Percentiles rank a stretch among this genome's conserved stretches.
These are phyloP conservation scores for Boeremia lycopersici DNA, from an alignment of 2,329 filamentous ascomycete genomes.

Conservation along the genomic window DNA sequence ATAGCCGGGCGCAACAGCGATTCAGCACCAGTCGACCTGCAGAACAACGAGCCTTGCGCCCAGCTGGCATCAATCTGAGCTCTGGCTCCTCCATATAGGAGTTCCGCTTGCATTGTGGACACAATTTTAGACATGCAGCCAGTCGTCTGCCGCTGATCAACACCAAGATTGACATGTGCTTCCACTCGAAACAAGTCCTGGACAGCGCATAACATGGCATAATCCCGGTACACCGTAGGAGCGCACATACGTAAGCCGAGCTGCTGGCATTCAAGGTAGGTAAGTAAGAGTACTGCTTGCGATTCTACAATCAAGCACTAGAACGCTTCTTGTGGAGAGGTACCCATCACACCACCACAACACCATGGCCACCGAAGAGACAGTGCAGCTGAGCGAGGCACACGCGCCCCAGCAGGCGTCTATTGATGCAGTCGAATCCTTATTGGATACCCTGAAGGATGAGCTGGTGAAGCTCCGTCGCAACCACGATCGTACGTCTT, in stretches of 20 bases:
- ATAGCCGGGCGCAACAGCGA: too few relatives aligned
- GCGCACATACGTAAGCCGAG: background rate
- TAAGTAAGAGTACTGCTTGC: background rate
- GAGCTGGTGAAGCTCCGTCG: constrained; percentile 43
- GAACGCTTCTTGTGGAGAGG: background rate
- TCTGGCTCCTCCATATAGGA: too few relatives aligned
- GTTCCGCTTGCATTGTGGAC: background rate
- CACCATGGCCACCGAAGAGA: constrained; percentile 47
- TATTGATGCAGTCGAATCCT: constrained; percentile 39
- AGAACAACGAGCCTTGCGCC: too few relatives aligned
- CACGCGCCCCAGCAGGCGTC: constrained; percentile 46
- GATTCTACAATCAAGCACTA: background rate
- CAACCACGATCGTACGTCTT: constrained; percentile 40
- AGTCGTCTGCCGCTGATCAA: background rate
- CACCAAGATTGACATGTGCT: background rate
- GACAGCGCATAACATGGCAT: constrained; percentile 5
- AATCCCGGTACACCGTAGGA: background rate
- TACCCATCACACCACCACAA: background rate
- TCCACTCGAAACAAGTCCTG: constrained; percentile 8
- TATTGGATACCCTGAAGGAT: constrained; percentile 40
- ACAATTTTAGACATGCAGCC: background rate
- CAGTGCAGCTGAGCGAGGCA: constrained; percentile 38
- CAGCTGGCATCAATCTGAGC: too few relatives aligned
- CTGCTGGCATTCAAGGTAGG: background rate
- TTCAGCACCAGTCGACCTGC: too few relatives aligned